Evolutionary conservation across 371 early-diverging fungal species (phyloP).

Genomic region (Actinomortierella wolfii): DNA sequence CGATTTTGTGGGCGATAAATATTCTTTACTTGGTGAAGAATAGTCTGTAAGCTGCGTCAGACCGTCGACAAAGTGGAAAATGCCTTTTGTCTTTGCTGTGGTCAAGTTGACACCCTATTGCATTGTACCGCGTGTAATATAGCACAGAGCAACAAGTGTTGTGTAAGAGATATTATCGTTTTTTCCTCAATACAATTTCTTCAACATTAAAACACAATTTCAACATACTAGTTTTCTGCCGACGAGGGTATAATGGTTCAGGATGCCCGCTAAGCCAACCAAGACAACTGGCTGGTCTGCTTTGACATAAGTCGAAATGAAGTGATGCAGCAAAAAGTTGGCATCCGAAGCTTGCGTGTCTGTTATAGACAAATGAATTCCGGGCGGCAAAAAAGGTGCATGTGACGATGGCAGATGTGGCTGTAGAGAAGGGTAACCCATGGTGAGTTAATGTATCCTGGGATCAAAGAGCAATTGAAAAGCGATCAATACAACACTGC

Average conservation of each 20-base stretch:
- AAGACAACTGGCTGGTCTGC: slow-evolving; percentile 61
- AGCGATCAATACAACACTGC: too few species aligned
- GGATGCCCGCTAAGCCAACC: slow-evolving; percentile 68
- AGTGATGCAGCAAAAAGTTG: slow-evolving; percentile 73
- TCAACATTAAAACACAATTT: neutral
- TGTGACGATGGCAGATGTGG: slow-evolving; percentile 43
- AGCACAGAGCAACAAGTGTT: neutral
- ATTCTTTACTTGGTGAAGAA: slow-evolving; percentile 47
- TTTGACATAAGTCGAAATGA: slow-evolving; percentile 68
- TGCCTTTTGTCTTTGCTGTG: slow-evolving; percentile 54
- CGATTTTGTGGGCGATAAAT: slow-evolving; percentile 49
- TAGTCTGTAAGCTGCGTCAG: slow-evolving; percentile 58
- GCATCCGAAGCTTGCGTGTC: slow-evolving; percentile 71
- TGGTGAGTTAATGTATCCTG: slow-evolving; percentile 8
- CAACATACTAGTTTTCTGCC: slow-evolving; percentile 68
- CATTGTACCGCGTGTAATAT: neutral
- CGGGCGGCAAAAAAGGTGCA: slow-evolving; percentile 51
- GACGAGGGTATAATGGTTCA: slow-evolving; percentile 68
- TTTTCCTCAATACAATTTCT: neutral
- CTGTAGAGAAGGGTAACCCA: slow-evolving; percentile 45
- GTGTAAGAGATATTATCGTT: neutral
- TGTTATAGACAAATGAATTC: slow-evolving; percentile 60
- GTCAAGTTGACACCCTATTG: slow-evolving; percentile 67
- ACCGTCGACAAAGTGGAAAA: slow-evolving; percentile 66
- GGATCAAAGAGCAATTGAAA: too few species aligned